Conservation (phyloP, 2,329 filamentous ascomycete species). For the Exophiala viscosa region DNA sequence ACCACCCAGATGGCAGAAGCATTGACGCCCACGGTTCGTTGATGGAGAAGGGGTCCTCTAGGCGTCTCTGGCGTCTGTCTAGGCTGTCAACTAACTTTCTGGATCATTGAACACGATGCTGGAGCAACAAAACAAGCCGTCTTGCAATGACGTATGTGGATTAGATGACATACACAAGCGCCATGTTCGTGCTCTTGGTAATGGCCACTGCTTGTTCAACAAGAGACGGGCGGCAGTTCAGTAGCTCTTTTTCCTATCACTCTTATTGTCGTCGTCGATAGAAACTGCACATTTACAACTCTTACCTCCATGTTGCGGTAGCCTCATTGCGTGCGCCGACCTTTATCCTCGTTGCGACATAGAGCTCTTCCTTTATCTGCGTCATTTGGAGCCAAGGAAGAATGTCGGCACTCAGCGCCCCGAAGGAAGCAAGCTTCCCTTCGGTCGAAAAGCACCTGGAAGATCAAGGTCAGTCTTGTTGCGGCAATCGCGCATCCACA, state of each 20-base stretch:
- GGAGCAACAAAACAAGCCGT: neutral
- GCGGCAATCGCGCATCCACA: neutral
- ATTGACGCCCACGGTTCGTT: neutral
- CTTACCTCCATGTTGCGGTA: neutral
- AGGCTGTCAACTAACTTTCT: neutral
- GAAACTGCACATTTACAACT: neutral
- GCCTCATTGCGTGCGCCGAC: neutral
- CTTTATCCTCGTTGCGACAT: neutral
- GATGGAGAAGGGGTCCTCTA: neutral
- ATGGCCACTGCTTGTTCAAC: constrained; percentile 2
- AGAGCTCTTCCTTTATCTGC: neutral
- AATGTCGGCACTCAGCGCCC: constrained; percentile 21
- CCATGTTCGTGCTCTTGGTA: constrained; percentile 13
- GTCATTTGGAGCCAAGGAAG: constrained; percentile 21
- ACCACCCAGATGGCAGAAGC: neutral
- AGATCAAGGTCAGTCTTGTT: constrained; percentile 33
- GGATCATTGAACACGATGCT: neutral
- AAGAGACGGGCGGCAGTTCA: neutral
- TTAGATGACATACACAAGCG: constrained; percentile 21
- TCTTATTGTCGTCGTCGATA: neutral
- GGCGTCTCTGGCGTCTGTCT: neutral
- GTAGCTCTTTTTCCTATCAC: neutral
- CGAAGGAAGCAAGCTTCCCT: constrained; percentile 10
- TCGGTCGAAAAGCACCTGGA: constrained; percentile 33
- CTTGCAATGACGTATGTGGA: constrained; percentile 21